Evolutionary conservation across 176 grass and related monocot genomes (phyloP).

Genomic region (Bolboschoenus planiculmis): DNA sequence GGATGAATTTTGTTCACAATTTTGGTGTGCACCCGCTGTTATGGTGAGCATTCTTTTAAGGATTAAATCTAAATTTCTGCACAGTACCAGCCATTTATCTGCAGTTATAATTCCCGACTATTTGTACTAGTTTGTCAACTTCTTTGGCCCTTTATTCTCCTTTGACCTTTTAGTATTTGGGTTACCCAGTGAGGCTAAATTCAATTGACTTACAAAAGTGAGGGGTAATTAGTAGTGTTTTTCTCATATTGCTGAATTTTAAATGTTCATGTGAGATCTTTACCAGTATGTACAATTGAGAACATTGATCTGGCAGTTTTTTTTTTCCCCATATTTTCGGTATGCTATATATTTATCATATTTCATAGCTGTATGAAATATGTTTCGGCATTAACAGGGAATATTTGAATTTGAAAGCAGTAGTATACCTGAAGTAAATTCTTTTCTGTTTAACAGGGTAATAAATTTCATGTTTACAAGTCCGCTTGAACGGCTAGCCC

Average conservation of each 20-base stretch:
- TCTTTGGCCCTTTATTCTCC: background rate
- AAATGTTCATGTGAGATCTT: background rate
- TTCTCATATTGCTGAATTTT: background rate
- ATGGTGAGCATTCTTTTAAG: constrained; percentile 43
- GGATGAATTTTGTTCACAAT: constrained; percentile 57
- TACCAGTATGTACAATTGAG: background rate
- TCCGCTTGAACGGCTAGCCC: constrained; percentile 47
- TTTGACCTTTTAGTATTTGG: background rate
- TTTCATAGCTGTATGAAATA: background rate
- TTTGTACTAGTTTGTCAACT: background rate
- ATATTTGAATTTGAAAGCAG: background rate
- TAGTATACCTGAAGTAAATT: constrained; percentile 1
- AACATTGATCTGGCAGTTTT: background rate
- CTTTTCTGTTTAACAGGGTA: constrained; percentile 53
- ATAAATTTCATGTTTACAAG: constrained; percentile 62
- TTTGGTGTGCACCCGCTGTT: constrained; percentile 60
- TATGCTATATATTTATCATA: background rate
- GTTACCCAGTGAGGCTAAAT: background rate
- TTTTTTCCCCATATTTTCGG: background rate
- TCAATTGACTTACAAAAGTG: background rate
- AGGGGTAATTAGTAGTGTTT: background rate
- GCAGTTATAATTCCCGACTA: background rate
- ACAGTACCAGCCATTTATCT: background rate
- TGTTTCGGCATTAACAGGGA: background rate
- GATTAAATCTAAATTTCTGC: background rate